Evolutionary conservation across 176 grass and related monocot genomes (phyloP).

Genomic region (Oryza meyeriana): DNA sequence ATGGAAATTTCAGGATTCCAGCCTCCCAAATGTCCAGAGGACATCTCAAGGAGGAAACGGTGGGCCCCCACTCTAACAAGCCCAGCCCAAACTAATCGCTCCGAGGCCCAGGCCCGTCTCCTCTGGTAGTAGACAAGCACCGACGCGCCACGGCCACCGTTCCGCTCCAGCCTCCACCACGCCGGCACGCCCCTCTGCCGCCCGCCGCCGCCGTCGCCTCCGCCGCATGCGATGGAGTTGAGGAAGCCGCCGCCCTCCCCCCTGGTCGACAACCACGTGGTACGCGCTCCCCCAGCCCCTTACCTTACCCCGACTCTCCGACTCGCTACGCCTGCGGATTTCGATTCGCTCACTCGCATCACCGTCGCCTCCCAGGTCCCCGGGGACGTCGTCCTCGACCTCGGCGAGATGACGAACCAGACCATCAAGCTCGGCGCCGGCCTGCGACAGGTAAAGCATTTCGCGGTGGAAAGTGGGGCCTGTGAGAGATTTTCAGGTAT

Average conservation of each 20-base stretch:
- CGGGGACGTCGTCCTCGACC: slow-evolving; percentile 76
- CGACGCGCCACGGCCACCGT: not conserved
- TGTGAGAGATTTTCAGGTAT: not conserved
- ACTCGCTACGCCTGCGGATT: not conserved
- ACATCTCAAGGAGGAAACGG: too few relatives aligned
- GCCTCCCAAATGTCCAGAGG: too few relatives aligned
- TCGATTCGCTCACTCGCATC: not conserved
- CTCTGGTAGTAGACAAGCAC: not conserved
- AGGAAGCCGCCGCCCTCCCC: slow-evolving; percentile 25
- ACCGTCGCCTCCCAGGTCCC: slow-evolving; percentile 54
- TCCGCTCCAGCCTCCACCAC: not conserved
- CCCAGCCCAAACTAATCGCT: not conserved
- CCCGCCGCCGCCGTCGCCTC: not conserved
- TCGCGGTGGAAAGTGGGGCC: not conserved
- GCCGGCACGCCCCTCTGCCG: not conserved
- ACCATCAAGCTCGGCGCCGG: slow-evolving; percentile 81
- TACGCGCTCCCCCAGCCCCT: slow-evolving; percentile 13
- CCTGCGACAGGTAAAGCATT: slow-evolving; percentile 61
- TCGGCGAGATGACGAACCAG: slow-evolving; percentile 71
- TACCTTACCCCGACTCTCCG: not conserved
- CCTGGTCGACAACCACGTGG: slow-evolving; percentile 34
- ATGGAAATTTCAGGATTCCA: not conserved
- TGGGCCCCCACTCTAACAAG: not conserved
- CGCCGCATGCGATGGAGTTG: slow-evolving; percentile 38
- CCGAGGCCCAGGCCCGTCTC: slow-evolving; percentile 4